phyloP scores from a whole-genome alignment of 192 early-diverging fungal genomes.

The Pilobolus umbonatus region DNA sequence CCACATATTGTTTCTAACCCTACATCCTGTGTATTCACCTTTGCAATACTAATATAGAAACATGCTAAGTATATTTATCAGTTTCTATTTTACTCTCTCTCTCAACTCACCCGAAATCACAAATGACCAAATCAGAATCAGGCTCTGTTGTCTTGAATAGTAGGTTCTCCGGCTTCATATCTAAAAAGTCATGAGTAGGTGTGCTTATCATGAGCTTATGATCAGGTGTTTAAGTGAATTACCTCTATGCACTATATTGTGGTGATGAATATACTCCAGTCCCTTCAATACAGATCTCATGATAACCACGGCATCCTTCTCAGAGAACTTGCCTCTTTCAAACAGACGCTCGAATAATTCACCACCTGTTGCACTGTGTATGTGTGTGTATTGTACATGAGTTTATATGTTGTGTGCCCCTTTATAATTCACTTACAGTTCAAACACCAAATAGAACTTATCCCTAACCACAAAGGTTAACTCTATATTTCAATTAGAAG shows the following conservation, averaged over 20 bases:
- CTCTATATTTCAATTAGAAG: too few species aligned
- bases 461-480: constrained; percentile 32
- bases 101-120: constrained; percentile 68
- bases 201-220: not conserved
- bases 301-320: constrained; percentile 73
- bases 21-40: constrained; percentile 54
- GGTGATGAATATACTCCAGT: constrained; percentile 79
- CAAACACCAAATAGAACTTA: constrained; percentile 74
- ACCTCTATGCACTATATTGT: constrained; percentile 85
- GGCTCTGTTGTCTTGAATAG: constrained; percentile 61
- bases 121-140: constrained; percentile 73
- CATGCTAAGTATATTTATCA: not conserved
- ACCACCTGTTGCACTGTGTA: constrained; percentile 63
- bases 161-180: constrained; percentile 86
- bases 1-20: constrained; percentile 80
- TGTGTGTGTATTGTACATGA: too few species aligned
- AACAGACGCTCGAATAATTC: constrained; percentile 85
- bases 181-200: constrained; percentile 21
- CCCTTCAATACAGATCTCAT: constrained; percentile 71
- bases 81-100: not conserved
- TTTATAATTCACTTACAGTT: constrained; percentile 51
- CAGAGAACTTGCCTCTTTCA: constrained; percentile 74
- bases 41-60: constrained; percentile 52
- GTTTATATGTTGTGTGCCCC: not conserved
- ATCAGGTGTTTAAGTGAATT: constrained; percentile 11